These are phyloP conservation scores for Anisodus tanguticus DNA, from an alignment of 257 asterid genomes.

Conservation along the genomic window DNA sequence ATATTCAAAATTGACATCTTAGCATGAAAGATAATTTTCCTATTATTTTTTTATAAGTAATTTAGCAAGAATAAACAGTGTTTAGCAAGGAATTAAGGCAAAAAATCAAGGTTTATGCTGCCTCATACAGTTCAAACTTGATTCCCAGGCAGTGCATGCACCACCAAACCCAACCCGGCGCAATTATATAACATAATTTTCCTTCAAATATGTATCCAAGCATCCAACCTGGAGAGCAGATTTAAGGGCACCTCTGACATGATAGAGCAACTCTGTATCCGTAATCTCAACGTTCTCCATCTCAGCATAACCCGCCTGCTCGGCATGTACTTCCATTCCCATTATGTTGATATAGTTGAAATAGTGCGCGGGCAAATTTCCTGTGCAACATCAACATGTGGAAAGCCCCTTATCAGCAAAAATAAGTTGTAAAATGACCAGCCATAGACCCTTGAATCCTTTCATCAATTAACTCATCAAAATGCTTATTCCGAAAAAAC, in stretches of 20 bases:
- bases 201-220: background rate
- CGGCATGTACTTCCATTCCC: constrained; percentile 51
- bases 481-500: background rate
- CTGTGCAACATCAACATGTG: constrained; percentile 21
- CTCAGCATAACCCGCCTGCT: constrained; percentile 37
- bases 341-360: constrained; percentile 34
- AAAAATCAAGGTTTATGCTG: background rate
- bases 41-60: background rate
- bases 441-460: background rate
- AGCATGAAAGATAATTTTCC: background rate
- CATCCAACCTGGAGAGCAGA: constrained; percentile 56
- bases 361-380: background rate
- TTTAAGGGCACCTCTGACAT: constrained; percentile 68
- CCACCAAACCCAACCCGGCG: constrained; percentile 15
- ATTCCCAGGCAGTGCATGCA: background rate
- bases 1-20: background rate
- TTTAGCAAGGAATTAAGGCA: background rate
- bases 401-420: background rate
- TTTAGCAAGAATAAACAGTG: background rate
- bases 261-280: constrained; percentile 62
- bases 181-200: background rate
- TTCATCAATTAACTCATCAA: background rate
- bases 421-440: background rate
- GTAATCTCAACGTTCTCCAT: constrained; percentile 56
- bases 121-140: constrained; percentile 16